Conservation (phyloP, 768 basidiomycete genomes). For the Trichaptum fuscoviolaceum region DNA sequence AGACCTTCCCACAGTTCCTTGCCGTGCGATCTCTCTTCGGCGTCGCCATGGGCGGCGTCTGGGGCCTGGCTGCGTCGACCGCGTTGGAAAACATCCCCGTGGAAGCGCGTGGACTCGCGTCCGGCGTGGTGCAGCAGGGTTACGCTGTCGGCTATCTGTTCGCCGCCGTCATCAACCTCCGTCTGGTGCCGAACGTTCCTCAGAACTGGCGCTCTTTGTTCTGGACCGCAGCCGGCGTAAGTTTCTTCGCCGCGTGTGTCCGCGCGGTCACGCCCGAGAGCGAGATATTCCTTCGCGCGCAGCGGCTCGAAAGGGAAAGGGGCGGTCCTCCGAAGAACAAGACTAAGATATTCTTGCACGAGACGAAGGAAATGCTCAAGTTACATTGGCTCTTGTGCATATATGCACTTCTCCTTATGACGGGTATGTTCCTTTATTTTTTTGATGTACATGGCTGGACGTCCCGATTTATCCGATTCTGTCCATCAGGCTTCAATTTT, state of each 20-base stretch:
- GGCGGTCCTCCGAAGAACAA: conserved; percentile 40
- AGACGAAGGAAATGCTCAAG: conserved; percentile 73
- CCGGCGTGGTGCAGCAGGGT: conserved; percentile 83
- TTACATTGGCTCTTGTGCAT: conserved; percentile 78
- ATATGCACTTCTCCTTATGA: conserved; percentile 81
- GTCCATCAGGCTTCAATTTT: conserved; percentile 63
- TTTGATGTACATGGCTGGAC: background rate
- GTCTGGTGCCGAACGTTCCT: conserved; percentile 36
- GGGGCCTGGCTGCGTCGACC: conserved; percentile 79
- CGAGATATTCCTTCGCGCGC: conserved; percentile 62
- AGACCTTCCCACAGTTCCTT: conserved; percentile 74
- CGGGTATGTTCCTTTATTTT: conserved; percentile 27
- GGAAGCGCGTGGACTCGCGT: conserved; percentile 78
- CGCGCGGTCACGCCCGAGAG: conserved; percentile 75
- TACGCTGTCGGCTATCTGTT: conserved; percentile 85
- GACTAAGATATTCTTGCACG: conserved; percentile 66
- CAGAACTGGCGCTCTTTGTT: conserved; percentile 70
- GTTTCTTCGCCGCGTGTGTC: conserved; percentile 60
- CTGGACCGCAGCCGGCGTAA: conserved; percentile 72
- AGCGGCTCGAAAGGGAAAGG: conserved; percentile 41
- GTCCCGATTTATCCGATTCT: conserved; percentile 31
- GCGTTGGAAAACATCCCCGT: conserved; percentile 88
- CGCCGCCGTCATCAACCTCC: conserved; percentile 78
- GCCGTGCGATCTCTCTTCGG: conserved; percentile 81
- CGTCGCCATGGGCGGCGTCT: conserved; percentile 85